Percentiles rank a stretch among this genome's conserved stretches.
Evolutionary conservation across 2,329 filamentous ascomycete genomes (phyloP).

Genomic region (Apiospora kogelbergensis): DNA sequence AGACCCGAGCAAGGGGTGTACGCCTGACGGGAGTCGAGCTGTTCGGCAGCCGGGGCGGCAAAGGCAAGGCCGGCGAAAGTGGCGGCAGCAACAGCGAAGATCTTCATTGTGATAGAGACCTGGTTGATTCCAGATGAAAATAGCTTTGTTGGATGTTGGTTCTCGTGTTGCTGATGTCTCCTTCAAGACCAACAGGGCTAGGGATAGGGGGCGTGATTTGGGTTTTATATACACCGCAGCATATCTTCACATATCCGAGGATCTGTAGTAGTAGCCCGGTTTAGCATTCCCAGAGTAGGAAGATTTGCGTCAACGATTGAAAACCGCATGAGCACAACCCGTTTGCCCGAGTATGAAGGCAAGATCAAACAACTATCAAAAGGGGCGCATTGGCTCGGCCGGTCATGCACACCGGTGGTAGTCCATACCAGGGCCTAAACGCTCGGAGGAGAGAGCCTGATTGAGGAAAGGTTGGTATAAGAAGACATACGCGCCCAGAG

Average conservation of each 20-base stretch:
- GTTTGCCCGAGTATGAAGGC: neutral
- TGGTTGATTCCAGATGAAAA: neutral
- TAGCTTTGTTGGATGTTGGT: neutral
- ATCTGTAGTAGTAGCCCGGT: neutral
- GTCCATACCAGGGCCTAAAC: neutral
- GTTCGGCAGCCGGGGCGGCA: constrained; percentile 12
- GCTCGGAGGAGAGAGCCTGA: neutral
- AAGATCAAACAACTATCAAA: neutral
- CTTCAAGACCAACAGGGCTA: neutral
- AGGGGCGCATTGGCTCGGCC: neutral
- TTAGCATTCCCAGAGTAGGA: neutral
- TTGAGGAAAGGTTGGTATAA: neutral
- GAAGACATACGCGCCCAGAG: neutral
- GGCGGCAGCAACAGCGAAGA: constrained; percentile 9
- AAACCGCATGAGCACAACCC: neutral
- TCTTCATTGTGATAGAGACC: neutral
- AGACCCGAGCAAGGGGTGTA: constrained; percentile 44
- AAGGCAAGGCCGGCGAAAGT: constrained; percentile 11
- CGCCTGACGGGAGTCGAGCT: constrained; percentile 13
- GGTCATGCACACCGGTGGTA: neutral
- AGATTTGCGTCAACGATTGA: neutral
- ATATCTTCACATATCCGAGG: neutral
- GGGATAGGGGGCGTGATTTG: neutral
- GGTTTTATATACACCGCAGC: neutral
- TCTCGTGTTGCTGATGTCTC: neutral